Percentiles rank a stretch among this genome's conserved stretches.
Conservation (phyloP, 495 filamentous ascomycete genomes). For the Penicillium samsonianum region DNA sequence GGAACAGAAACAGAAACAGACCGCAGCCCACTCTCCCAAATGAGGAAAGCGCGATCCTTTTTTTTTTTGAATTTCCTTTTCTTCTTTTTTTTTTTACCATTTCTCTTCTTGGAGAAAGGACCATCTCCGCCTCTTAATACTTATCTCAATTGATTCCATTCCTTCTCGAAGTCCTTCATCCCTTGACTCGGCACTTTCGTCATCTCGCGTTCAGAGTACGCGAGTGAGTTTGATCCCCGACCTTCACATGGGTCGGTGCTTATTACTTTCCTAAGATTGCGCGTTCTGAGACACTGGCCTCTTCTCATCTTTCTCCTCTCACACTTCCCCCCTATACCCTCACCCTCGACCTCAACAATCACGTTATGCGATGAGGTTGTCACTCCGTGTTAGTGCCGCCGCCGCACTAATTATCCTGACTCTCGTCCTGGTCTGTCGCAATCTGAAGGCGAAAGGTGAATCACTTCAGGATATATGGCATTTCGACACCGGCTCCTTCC, state of each 20-base stretch:
- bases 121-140: background rate
- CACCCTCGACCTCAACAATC: slow-evolving; percentile 6
- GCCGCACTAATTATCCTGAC: slow-evolving; percentile 38
- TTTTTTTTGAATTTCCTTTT: background rate
- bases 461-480: slow-evolving; percentile 33
- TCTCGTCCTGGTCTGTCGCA: slow-evolving; percentile 39
- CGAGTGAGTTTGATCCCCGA: background rate
- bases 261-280: slow-evolving; percentile 12
- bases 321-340: background rate
- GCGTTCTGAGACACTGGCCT: slow-evolving; percentile 8
- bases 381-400: slow-evolving; percentile 38
- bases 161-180: slow-evolving; percentile 4
- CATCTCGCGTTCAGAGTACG: slow-evolving; percentile 5
- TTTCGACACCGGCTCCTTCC: slow-evolving; percentile 32
- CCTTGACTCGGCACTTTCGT: slow-evolving; percentile 13
- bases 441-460: slow-evolving; percentile 31
- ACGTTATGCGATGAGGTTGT: slow-evolving; percentile 48
- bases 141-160: slow-evolving; percentile 2
- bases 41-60: slow-evolving; percentile 1
- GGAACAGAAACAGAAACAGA: background rate
- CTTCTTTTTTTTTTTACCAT: background rate
- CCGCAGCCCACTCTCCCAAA: background rate
- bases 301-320: slow-evolving; percentile 1
- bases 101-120: background rate
- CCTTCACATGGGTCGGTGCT: slow-evolving; percentile 13